Evolutionary conservation across 495 filamentous ascomycete species (phyloP), one percentile per base, ranked within the genome.

Genomic region (Talaromyces nanjingensis): DNA sequence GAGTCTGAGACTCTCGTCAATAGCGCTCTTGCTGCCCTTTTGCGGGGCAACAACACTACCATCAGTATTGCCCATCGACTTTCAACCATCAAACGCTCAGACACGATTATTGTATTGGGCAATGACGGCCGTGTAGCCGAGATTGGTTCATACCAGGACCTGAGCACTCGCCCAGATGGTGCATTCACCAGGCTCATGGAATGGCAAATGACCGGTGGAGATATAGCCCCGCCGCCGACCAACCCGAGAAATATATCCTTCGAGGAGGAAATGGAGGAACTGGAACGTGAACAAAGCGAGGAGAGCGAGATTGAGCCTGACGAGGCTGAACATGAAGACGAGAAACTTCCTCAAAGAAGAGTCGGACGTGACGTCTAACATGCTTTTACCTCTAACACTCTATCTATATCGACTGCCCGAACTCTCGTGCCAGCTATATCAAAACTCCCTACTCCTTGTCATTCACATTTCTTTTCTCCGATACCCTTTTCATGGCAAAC

Each of bases 1-100:
- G 96, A 99, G 73, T 93, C 89, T 2, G 94, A 99, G 75, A 97
- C 94, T 1, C 82, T 96, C 1, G 94, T 99, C 62, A 98, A 99
- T 70, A 83, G 88, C 66, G 94, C 94, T 2, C 83, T 99, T 18
- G 83, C 84, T 6, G 85, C 86, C 59, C 84, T 98, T 29, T 87
- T 98, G 37, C 81, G 84, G 60, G 91, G 91, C 25, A 88, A 90
- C 70, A 93, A 93, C 76, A 97, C 93, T 8, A 99, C 93, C 2
- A 98, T 99, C 73, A 92, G 89, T 57, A 98, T 99, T 67, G 94
- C 94, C 0, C 94, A 99, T 74, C 87, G 94, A 31, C 83, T 98
- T 7, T 93, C 89, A 8, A 99, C 94, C 1, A 98, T 99, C 79
- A 97, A 97, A 74, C 86, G 93, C 63, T 92, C 89, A 12, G 94